Conservation (phyloP, 192 early-diverging fungal genomes). For the Pilobolus umbonatus region DNA sequence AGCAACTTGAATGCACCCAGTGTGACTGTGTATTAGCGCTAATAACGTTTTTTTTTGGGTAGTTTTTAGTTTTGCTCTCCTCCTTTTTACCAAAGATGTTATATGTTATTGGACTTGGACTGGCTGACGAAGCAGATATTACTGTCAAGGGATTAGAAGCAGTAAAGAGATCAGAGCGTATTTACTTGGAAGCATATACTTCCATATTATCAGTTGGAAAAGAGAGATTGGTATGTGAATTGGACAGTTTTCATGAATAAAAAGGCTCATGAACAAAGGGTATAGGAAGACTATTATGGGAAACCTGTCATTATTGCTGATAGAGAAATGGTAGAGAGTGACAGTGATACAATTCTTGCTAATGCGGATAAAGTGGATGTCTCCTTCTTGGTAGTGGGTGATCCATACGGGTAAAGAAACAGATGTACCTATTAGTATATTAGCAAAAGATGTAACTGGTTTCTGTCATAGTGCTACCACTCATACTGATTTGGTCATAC, state of each 20-base stretch:
- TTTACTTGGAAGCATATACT: constrained; percentile 96
- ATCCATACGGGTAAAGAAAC: constrained; percentile 76
- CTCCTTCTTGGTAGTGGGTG: constrained; percentile 94
- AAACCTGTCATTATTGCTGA: constrained; percentile 85
- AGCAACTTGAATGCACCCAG: too few relatives aligned
- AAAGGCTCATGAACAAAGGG: neutral
- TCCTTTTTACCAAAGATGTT: constrained; percentile 46
- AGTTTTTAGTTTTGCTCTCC: constrained; percentile 4
- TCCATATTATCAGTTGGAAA: constrained; percentile 87
- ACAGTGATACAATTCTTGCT: constrained; percentile 81
- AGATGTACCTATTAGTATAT: neutral
- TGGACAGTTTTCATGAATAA: neutral
- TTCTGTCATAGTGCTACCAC: constrained; percentile 76
- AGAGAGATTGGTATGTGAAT: constrained; percentile 56
- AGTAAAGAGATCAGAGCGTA: constrained; percentile 75
- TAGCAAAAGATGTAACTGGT: neutral
- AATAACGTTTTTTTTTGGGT: neutral
- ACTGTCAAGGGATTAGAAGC: constrained; percentile 96
- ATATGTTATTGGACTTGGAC: constrained; percentile 88
- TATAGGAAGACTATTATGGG: constrained; percentile 83
- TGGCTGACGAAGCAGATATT: constrained; percentile 95
- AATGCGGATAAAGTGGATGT: constrained; percentile 88
- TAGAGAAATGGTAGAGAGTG: constrained; percentile 95
- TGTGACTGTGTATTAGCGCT: neutral
- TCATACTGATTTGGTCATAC: constrained; percentile 92